phyloP scores from a whole-genome alignment of 1,284 basidiomycete species.

The Athelia sp. region DNA sequence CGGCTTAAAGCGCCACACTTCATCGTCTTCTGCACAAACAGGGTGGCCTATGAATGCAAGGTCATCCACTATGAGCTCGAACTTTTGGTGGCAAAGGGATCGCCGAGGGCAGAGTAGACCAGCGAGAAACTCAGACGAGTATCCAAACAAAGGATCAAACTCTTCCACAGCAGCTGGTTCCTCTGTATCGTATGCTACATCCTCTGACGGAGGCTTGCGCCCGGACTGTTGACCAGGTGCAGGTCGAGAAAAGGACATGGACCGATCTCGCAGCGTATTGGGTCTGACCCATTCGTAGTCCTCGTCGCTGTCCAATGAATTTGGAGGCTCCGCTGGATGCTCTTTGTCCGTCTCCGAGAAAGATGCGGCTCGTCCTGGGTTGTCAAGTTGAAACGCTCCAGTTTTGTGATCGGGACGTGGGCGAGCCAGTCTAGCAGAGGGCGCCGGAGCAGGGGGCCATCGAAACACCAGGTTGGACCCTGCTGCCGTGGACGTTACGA shows the following conservation, averaged over 20 bases:
- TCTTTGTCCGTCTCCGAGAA: conserved; percentile 28
- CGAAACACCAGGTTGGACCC: conserved; percentile 68
- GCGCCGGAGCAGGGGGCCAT: conserved; percentile 64
- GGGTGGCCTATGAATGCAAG: conserved; percentile 96
- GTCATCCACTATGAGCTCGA: conserved; percentile 89
- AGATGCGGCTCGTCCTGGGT: conserved; percentile 65
- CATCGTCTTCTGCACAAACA: conserved; percentile 76
- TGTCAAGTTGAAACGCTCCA: conserved; percentile 52
- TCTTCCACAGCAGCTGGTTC: conserved; percentile 32
- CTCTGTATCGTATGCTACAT: conserved; percentile 30
- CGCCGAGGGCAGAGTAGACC: conserved; percentile 76
- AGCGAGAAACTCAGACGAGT: conserved; percentile 78
- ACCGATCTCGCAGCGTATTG: conserved; percentile 32
- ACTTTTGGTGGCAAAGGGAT: conserved; percentile 89
- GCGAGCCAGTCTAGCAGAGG: conserved; percentile 56
- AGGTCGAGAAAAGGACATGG: conserved; percentile 36
- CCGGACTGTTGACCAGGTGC: conserved; percentile 35
- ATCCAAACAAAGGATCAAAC: conserved; percentile 74
- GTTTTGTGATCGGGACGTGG: conserved; percentile 44
- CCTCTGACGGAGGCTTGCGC: conserved; percentile 37
- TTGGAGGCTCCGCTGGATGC: conserved; percentile 8
- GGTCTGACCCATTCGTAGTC: conserved; percentile 58
- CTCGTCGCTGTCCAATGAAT: conserved; percentile 21
- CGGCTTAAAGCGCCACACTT: conserved; percentile 65
- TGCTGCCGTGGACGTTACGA: conserved; percentile 73